Conservation (phyloP, 805 yeast species). For the Cephaloascus albidus region DNA sequence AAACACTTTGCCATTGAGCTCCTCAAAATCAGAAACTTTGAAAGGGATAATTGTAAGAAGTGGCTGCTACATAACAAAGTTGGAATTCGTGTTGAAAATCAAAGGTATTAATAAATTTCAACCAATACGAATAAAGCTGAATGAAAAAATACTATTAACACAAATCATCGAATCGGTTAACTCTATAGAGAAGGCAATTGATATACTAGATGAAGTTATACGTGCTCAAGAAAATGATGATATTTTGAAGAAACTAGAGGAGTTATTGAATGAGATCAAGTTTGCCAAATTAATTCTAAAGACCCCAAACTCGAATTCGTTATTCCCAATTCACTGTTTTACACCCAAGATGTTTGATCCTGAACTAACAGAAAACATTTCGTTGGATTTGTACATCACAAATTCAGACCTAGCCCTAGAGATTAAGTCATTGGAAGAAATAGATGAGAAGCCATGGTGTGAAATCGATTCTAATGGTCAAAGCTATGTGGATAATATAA, state of each 20-base stretch:
- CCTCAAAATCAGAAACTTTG: constrained; percentile 42
- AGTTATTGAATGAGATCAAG: constrained; percentile 16
- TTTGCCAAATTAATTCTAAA: constrained; percentile 21
- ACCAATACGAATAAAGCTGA: constrained; percentile 13
- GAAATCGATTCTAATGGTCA: constrained; percentile 36
- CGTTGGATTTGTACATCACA: constrained; percentile 48
- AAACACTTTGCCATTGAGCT: constrained; percentile 49
- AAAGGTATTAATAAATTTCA: constrained; percentile 15
- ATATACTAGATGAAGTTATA: neutral
- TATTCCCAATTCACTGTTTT: constrained; percentile 49
- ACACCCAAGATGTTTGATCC: constrained; percentile 31
- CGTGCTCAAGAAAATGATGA: neutral
- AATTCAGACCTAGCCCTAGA: constrained; percentile 60
- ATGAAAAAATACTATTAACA: neutral
- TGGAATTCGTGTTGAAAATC: constrained; percentile 19
- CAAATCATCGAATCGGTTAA: neutral
- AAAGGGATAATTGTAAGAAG: constrained; percentile 54
- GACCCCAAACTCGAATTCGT: constrained; percentile 43
- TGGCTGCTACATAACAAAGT: constrained; percentile 40
- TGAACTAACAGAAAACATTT: constrained; percentile 31
- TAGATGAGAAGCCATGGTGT: constrained; percentile 58
- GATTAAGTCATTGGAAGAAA: constrained; percentile 36
- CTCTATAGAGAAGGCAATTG: neutral
- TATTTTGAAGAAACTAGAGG: constrained; percentile 5
- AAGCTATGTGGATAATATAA: constrained; percentile 49